phyloP scores from a whole-genome alignment of 106 monocot genomes.

The Apostasia shenzhenica region DNA sequence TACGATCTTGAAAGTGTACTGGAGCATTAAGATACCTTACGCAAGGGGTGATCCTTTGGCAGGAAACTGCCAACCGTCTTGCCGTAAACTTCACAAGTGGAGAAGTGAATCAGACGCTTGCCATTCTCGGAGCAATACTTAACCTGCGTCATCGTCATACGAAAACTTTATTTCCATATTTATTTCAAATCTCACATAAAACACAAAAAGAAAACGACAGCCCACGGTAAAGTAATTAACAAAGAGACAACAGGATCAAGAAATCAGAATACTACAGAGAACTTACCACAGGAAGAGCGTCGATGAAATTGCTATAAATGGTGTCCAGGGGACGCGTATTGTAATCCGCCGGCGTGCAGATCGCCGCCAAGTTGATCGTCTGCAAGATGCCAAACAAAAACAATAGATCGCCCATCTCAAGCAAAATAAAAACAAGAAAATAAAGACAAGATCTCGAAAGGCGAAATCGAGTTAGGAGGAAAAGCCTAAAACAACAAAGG shows the following conservation, averaged over 20 bases:
- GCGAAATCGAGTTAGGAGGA: too few relatives aligned
- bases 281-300: conserved; percentile 66
- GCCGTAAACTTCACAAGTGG: conserved; percentile 67
- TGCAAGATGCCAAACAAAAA: conserved; percentile 3
- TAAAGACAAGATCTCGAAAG: too few relatives aligned
- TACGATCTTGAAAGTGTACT: too few relatives aligned
- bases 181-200: not conserved
- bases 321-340: conserved; percentile 72
- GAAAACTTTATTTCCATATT: not conserved
- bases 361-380: conserved; percentile 69
- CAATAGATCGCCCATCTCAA: too few relatives aligned
- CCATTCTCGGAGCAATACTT: conserved; percentile 59
- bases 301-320: conserved; percentile 77
- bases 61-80: conserved; percentile 70
- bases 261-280: not conserved
- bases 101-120: conserved; percentile 70
- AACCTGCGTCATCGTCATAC: conserved; percentile 30
- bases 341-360: conserved; percentile 76
- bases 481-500: too few relatives aligned
- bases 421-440: too few relatives aligned
- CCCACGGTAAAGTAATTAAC: too few relatives aligned
- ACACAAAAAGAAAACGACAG: not conserved
- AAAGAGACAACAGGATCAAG: too few relatives aligned
- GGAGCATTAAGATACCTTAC: conserved; percentile 26
- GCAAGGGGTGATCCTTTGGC: conserved; percentile 61